Base-by-base conservation (phyloP, 345 rosid genomes). In the Gossypium longicalyx region DNA sequence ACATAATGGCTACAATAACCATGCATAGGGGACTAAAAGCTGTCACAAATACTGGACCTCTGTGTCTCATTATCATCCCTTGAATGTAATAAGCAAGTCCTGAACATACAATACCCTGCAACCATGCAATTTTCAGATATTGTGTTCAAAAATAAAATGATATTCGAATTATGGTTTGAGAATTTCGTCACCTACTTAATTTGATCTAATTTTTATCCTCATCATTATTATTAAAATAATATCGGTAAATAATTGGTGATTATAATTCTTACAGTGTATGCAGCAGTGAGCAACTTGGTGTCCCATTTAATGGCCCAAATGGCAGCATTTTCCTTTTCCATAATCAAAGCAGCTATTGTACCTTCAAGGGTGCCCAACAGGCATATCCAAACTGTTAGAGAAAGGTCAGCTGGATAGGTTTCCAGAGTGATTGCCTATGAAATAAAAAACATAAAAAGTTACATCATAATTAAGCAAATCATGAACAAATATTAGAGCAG, bases 21-120 rank as follows among this genome's bases (percentile, higher is more conserved):
- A 90, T 91, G 83, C 90, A 70, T 0, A 95, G 78, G 15, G 99
- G 98, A 79, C 73, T 87, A 19, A 93, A 93, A 63, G 99, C 97
- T 41, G 94, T 83, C 6, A 95, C 92, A 72, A 91, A 95, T 51
- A 95, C 98, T 0, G 99, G 98, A 15, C 97, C 98, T 80, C 88
- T 87, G 4, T 88, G 89, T 76, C 86, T 85, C 98, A 90, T 93
- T 61, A 91, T 83, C 56, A 88, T 43, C 59, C 94, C 99, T 82
- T 90, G 91, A 29, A 90, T 72, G 84, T 90, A 93, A 74, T 91
- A 94, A 71, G 90, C 81, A 17, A 92, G 67, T 48, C 97, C 97
- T 0, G 98, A 86, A 69, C 97, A 89, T 48, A 92, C 68, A 57
- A 92, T 73, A 4, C 98, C 98, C 97, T 94, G 89, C 83, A 84